Base-by-base conservation (phyloP, 208 protist species). In the Leishmania major region DNA sequence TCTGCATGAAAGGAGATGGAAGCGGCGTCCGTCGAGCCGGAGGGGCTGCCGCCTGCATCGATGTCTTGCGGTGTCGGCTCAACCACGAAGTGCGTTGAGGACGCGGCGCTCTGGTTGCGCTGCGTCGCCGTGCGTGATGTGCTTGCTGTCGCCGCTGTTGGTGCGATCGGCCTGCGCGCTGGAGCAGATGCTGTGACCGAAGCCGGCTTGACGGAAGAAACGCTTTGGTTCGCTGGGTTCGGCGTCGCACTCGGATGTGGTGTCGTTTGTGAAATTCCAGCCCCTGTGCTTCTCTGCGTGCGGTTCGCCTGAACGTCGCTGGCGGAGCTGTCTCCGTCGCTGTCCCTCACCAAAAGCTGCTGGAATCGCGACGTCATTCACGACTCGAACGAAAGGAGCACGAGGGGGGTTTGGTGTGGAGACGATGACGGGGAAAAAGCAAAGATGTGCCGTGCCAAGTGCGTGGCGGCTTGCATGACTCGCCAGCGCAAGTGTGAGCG, bases 311-410 rank as follows among this genome's bases (percentile, higher is more conserved):
- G 45, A 13, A 79, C 83, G 13, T 83, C 84, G 1, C 57, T 64
- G 55, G 83, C 82, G 35, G 75, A 79, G 81, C 84, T 92, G 83
- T 92, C 87, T 45, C 89, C 87, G 64, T 94, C 89, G 73, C 91
- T 94, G 82, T 92, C 89, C 17, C 69, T 83, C 43, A 94, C 83
- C 67, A 88, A 55, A 67, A 94, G 82, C 75, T 88, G 83, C 64
- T 90, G 69, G 31, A 92, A 92, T 19, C 88, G 85, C 28, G 67
- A 81, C 40, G 69, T 62, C 82, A 86, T 86, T 35, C 1, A 47
- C 28, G 22, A 55, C 15, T 11, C 53, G 7, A 64, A 31, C 66
- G 11, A 25, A 31, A 51, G 40, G 57, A 13, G 35, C 22, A 15
- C 31, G 31, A 45, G 35, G 35, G 53, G 53, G 1, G n/a, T 22